phyloP scores from a whole-genome alignment of 1,284 basidiomycete genomes.

The Ustilago bromivora region DNA sequence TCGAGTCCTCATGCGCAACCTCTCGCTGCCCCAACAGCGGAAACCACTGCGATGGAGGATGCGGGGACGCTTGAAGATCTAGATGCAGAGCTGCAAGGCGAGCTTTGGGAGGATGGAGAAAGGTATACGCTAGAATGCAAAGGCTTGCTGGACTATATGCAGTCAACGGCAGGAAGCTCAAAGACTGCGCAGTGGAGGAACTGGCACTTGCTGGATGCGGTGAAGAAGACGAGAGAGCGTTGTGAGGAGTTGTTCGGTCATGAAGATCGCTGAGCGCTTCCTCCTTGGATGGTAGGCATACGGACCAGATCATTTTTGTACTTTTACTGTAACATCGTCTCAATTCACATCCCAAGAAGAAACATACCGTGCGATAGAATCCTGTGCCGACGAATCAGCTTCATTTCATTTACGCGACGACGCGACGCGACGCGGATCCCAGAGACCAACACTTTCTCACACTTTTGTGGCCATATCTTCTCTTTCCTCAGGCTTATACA shows the following conservation, averaged over 20 bases:
- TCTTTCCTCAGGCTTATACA: background rate
- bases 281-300: background rate
- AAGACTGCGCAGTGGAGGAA: constrained; percentile 33
- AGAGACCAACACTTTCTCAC: constrained; percentile 15
- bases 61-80: constrained; percentile 13
- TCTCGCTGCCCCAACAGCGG: background rate
- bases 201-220: constrained; percentile 36
- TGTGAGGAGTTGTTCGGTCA: constrained; percentile 29
- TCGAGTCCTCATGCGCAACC: background rate
- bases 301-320: background rate
- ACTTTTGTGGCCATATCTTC: background rate
- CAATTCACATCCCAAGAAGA: background rate
- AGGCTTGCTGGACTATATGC: constrained; percentile 21
- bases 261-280: background rate
- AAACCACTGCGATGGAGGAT: background rate
- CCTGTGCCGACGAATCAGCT: background rate
- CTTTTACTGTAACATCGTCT: constrained; percentile 4
- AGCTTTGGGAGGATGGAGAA: constrained; percentile 9
- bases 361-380: background rate
- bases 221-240: constrained; percentile 20
- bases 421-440: background rate
- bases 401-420: constrained; percentile 13
- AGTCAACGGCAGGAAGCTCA: constrained; percentile 25
- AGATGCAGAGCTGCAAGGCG: constrained; percentile 19
- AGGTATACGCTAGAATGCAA: constrained; percentile 14